Base-by-base conservation (phyloP, 2,329 filamentous ascomycete genomes). In the Cladosporium sp. region DNA sequence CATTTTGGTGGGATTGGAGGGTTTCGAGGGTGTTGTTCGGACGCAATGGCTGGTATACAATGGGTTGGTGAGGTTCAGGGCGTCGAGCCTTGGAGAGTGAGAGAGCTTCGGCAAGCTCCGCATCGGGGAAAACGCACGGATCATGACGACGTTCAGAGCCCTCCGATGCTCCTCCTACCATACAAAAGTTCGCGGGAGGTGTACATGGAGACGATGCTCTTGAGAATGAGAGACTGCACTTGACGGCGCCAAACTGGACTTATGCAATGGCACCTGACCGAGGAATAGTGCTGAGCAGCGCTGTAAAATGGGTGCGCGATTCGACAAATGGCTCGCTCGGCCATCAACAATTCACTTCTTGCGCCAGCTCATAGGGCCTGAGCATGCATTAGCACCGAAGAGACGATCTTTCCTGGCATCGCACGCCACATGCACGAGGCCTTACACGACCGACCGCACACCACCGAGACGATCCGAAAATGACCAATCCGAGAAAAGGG, bases 261-360 rank as follows among this genome's bases (percentile, higher is more conserved):
- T 55, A 62, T 64, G 59, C 58, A 59, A 68, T 68, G 66, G 64
- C 64, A 54, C 61, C 65, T 43, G 62, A 65, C 52, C 49, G 63
- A 61, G 64, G 61, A 44, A 47, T 37, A 30, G 51, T 45, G 41
- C 19, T 58, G 52, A 58, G 29, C n/a, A 41, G 56, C 56, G 52
- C 48, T 47, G 42, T 48, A 58, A 68, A 58, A 76, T 76, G 72
- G 70, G 68, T 65, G 63, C 65, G 62, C 67, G 67, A 55, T 63
- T 75, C 62, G 64, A 71, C 58, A 66, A 67, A 65, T 72, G 73
- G 64, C 68, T 74, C 64, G 70, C 66, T 60, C 68, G 68, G 65
- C 69, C 71, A 56, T 68, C 70, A 58, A 69, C 70, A 54, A 61
- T 72, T 56, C 48, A 27, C 32, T 44, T 51, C 30, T 32, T 51